Evolutionary conservation across 2,329 filamentous ascomycete species (phyloP).

Genomic region (Exophiala aquamarina): DNA sequence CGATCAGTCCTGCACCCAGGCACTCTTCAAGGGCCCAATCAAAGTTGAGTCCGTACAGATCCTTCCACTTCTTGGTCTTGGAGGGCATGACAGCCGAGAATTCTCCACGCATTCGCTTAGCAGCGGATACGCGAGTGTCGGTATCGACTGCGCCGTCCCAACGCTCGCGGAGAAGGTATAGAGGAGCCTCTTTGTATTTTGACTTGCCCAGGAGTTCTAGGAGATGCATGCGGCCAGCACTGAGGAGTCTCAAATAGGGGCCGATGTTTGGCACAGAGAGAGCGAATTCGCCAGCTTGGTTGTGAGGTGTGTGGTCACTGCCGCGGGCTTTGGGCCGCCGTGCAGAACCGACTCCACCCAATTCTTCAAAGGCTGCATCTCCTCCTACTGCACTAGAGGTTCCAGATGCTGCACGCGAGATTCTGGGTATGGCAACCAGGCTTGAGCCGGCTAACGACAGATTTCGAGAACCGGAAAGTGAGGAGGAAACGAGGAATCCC

Average conservation of each 20-base stretch:
- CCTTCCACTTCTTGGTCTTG: conserved; percentile 63
- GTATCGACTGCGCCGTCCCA: conserved; percentile 63
- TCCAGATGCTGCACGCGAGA: conserved; percentile 37
- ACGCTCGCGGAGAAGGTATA: conserved; percentile 56
- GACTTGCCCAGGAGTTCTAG: conserved; percentile 53
- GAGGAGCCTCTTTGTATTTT: conserved; percentile 52
- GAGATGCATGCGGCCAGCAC: conserved; percentile 55
- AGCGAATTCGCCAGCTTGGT: conserved; percentile 37
- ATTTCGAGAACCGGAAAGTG: conserved; percentile 27
- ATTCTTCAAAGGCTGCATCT: conserved; percentile 28
- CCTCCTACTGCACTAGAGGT: conserved; percentile 33
- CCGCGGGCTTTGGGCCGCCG: conserved; percentile 13
- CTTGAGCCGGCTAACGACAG: conserved; percentile 17
- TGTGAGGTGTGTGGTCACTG: not conserved
- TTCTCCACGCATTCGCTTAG: conserved; percentile 57
- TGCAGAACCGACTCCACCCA: conserved; percentile 25
- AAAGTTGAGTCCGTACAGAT: conserved; percentile 59
- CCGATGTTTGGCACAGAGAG: conserved; percentile 62
- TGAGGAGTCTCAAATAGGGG: conserved; percentile 58
- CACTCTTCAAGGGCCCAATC: conserved; percentile 63
- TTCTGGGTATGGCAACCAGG: conserved; percentile 23
- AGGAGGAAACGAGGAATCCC: conserved; percentile 56
- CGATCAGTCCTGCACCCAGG: conserved; percentile 59
- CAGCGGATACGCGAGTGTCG: conserved; percentile 43
- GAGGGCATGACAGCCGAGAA: conserved; percentile 57